Evolutionary conservation across 768 basidiomycete genomes (phyloP).

Genomic region (Collybia sp.): DNA sequence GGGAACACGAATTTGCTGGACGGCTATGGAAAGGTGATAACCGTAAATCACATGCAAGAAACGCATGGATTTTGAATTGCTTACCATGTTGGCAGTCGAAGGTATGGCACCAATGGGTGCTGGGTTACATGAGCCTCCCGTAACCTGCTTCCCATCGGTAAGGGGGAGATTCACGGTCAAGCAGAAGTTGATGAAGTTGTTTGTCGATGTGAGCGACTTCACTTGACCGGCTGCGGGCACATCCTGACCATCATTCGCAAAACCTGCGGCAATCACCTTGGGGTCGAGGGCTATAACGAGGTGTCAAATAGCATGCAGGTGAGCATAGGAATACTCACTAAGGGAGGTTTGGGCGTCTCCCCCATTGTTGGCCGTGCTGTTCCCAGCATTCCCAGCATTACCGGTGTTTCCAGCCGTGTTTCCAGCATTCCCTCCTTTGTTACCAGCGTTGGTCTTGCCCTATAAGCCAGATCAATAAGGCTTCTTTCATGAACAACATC

Average conservation of each 20-base stretch:
- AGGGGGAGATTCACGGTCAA: slow-evolving; percentile 41
- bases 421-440: slow-evolving; percentile 11
- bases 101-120: slow-evolving; percentile 39
- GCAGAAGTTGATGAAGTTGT: slow-evolving; percentile 51
- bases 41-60: too few species aligned
- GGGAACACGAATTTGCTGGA: slow-evolving; percentile 31
- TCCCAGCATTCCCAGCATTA: slow-evolving; percentile 6
- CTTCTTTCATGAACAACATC: too few species aligned
- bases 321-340: slow-evolving; percentile 16
- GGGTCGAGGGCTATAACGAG: slow-evolving; percentile 16
- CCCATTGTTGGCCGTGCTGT: slow-evolving; percentile 2
- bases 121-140: slow-evolving; percentile 18
- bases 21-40: slow-evolving; percentile 13
- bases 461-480: neutral
- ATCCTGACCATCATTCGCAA: slow-evolving; percentile 21
- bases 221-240: slow-evolving; percentile 31
- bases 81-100: slow-evolving; percentile 26
- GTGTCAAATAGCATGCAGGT: neutral
- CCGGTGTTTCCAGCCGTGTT: slow-evolving; percentile 3
- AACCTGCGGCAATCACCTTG: slow-evolving; percentile 20
- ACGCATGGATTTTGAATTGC: too few species aligned
- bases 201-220: slow-evolving; percentile 36
- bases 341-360: slow-evolving; percentile 33
- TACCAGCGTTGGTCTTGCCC: slow-evolving; percentile 1
- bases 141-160: slow-evolving; percentile 42